phyloP scores from a whole-genome alignment of 2,329 filamentous ascomycete genomes.

The Phialophora macrospora region DNA sequence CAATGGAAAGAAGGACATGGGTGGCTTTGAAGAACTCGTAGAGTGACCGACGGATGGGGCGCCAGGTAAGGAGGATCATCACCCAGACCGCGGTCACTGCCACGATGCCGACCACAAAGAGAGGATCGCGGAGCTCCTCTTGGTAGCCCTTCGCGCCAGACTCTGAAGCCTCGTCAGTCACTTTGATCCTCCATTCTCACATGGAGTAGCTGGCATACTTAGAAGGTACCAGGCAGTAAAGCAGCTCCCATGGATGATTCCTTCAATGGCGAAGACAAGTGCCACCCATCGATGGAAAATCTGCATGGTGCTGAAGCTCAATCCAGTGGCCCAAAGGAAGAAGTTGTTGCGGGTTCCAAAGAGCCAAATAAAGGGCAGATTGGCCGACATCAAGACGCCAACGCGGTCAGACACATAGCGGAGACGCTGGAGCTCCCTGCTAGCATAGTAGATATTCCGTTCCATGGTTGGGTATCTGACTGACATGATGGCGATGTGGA shows the following conservation, averaged over 20 bases:
- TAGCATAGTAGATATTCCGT: conserved; percentile 1
- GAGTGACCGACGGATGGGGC: neutral
- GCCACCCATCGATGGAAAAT: conserved; percentile 5
- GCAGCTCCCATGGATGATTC: conserved; percentile 2
- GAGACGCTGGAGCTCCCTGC: neutral
- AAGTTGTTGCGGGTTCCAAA: conserved; percentile 7
- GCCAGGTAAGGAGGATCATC: conserved; percentile 1
- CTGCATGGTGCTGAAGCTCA: conserved; percentile 10
- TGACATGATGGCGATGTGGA: neutral
- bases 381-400: conserved; percentile 3
- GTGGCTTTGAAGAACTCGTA: conserved; percentile 4
- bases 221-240: neutral
- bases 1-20: neutral
- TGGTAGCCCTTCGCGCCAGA: neutral
- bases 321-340: conserved; percentile 6
- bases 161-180: neutral
- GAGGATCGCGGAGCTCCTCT: neutral
- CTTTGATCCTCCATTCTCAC: neutral
- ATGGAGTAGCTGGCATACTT: neutral
- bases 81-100: neutral
- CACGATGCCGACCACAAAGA: neutral
- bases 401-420: neutral
- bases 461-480: conserved; percentile 1
- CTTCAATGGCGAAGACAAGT: neutral
- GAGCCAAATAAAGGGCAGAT: conserved; percentile 1